These are phyloP conservation scores for Acephala macrosclerotiorum DNA, from an alignment of 2,329 filamentous ascomycete genomes.

Conservation along the genomic window DNA sequence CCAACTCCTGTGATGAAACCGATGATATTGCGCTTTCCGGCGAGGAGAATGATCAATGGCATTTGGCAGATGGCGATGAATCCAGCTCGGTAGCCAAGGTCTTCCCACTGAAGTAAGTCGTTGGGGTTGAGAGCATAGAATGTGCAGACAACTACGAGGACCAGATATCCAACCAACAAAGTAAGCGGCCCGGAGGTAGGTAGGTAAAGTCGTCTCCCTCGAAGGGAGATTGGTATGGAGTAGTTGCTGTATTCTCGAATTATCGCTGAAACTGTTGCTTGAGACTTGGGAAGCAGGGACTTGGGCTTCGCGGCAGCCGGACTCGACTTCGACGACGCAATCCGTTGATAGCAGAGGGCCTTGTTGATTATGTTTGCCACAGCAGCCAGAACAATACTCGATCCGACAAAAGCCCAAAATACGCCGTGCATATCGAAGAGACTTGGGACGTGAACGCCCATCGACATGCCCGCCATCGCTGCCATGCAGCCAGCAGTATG, in stretches of 20 bases:
- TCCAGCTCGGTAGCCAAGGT: slow-evolving; percentile 66
- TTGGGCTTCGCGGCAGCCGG: slow-evolving; percentile 60
- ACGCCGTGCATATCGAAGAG: slow-evolving; percentile 52
- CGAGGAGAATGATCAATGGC: slow-evolving; percentile 68
- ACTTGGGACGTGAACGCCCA: slow-evolving; percentile 47
- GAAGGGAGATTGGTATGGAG: slow-evolving; percentile 46
- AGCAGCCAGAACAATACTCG: slow-evolving; percentile 51
- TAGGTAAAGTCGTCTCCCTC: slow-evolving; percentile 44
- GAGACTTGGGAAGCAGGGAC: slow-evolving; percentile 52
- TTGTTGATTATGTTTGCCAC: slow-evolving; percentile 55
- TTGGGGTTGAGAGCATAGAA: slow-evolving; percentile 61
- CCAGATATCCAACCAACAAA: slow-evolving; percentile 53
- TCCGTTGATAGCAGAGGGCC: slow-evolving; percentile 56
- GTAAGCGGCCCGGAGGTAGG: slow-evolving; percentile 49
- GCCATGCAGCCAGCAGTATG: slow-evolving; percentile 18
- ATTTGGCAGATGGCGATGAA: slow-evolving; percentile 73
- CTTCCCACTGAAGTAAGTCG: slow-evolving; percentile 59
- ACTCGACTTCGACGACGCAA: slow-evolving; percentile 49
- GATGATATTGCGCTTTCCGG: slow-evolving; percentile 65
- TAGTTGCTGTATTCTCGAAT: slow-evolving; percentile 60
- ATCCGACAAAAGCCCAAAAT: slow-evolving; percentile 56
- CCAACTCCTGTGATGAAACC: slow-evolving; percentile 70
- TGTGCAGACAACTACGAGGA: slow-evolving; percentile 59
- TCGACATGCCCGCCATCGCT: slow-evolving; percentile 41
- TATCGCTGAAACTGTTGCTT: slow-evolving; percentile 62